Conservation (phyloP, 176 grass and related monocot genomes). For the Pontederia crassipes region DNA sequence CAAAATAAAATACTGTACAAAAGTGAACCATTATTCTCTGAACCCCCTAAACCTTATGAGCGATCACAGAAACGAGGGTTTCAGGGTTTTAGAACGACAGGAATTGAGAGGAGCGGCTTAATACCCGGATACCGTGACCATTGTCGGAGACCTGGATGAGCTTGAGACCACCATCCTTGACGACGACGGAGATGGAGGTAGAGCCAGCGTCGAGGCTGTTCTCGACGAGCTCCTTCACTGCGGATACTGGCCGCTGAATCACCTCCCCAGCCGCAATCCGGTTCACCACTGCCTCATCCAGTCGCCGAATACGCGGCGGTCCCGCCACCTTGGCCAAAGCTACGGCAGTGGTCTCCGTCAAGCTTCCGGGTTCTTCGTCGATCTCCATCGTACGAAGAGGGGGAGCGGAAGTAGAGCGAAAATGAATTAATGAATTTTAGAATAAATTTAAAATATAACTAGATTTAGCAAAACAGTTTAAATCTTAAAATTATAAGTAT, state of each 20-base stretch:
- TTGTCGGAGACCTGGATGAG: slow-evolving; percentile 86
- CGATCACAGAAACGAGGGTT: background rate
- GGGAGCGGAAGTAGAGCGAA: background rate
- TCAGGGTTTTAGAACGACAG: background rate
- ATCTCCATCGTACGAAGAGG: slow-evolving; percentile 19
- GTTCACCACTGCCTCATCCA: slow-evolving; percentile 88
- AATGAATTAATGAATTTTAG: no score
- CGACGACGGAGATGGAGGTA: slow-evolving; percentile 52
- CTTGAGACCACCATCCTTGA: slow-evolving; percentile 88
- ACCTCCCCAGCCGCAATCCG: slow-evolving; percentile 87
- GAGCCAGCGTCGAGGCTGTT: slow-evolving; percentile 78
- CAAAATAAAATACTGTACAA: no score
- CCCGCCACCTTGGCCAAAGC: background rate
- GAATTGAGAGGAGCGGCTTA: background rate
- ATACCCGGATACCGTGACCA: slow-evolving; percentile 72
- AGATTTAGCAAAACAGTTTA: no score
- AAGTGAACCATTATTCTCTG: no score
- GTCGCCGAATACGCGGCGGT: slow-evolving; percentile 51
- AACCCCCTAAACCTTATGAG: no score
- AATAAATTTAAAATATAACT: no score
- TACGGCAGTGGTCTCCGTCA: background rate
- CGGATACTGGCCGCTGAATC: slow-evolving; percentile 62
- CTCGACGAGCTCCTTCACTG: slow-evolving; percentile 90
- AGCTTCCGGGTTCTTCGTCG: slow-evolving; percentile 12
- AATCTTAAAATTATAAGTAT: no score